These are phyloP conservation scores for Polysphondylium violaceum DNA, from an alignment of 78 protist species.

Conservation along the genomic window DNA sequence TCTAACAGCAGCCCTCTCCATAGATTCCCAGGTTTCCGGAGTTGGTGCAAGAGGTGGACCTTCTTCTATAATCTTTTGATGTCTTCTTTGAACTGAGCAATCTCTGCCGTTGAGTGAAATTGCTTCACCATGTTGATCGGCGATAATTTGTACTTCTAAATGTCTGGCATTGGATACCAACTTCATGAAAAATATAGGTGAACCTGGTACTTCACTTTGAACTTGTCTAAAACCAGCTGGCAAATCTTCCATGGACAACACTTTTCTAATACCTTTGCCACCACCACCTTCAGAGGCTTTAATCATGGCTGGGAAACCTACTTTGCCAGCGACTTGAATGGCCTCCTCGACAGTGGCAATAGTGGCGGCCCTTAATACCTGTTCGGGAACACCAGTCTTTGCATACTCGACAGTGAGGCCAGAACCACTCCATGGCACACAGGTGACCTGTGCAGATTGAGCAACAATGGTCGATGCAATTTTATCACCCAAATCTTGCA, in stretches of 20 bases:
- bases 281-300: constrained; percentile 97
- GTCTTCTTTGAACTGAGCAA: constrained; percentile 90
- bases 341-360: constrained; percentile 81
- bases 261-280: constrained; percentile 92
- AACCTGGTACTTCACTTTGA: constrained; percentile 78
- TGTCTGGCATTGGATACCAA: constrained; percentile 82
- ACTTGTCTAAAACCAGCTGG: constrained; percentile 59
- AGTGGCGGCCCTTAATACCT: constrained; percentile 52
- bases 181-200: constrained; percentile 88
- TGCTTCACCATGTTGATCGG: constrained; percentile 89
- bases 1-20: constrained; percentile 93
- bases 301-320: constrained; percentile 96
- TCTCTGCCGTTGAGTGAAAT: constrained; percentile 87
- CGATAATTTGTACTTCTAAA: constrained; percentile 91
- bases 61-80: constrained; percentile 96
- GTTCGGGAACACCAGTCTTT: constrained; percentile 29
- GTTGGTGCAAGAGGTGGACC: constrained; percentile 91
- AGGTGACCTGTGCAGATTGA: constrained; percentile 94
- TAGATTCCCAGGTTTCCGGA: constrained; percentile 78
- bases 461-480: constrained; percentile 97
- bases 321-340: constrained; percentile 67
- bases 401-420: constrained; percentile 69
- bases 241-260: constrained; percentile 57
- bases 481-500: constrained; percentile 97
- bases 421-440: constrained; percentile 96